Conservation (phyloP, 352 stramenopile genomes). For the Thalassiosira tumida region DNA sequence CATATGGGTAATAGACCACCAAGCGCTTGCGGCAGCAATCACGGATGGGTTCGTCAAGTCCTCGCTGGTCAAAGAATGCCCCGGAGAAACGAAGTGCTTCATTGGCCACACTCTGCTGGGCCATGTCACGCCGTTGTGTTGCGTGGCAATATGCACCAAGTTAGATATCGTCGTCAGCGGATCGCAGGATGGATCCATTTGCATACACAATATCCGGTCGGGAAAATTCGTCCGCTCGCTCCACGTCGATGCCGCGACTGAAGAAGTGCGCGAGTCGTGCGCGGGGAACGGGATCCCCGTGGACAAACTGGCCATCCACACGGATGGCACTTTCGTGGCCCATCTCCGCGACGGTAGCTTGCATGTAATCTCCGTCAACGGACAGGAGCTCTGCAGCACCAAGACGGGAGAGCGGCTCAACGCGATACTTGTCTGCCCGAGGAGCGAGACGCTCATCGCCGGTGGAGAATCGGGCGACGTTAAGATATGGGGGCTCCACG, state of each 20-base stretch:
- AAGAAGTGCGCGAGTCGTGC: slow-evolving; percentile 77
- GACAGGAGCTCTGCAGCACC: slow-evolving; percentile 73
- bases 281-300: slow-evolving; percentile 69
- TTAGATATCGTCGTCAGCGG: slow-evolving; percentile 91
- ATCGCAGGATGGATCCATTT: slow-evolving; percentile 89
- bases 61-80: slow-evolving; percentile 69
- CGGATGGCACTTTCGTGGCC: slow-evolving; percentile 86
- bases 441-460: slow-evolving; percentile 88
- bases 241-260: slow-evolving; percentile 77
- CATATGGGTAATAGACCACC: slow-evolving; percentile 89
- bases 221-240: slow-evolving; percentile 90
- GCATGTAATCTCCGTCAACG: slow-evolving; percentile 89
- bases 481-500: slow-evolving; percentile 84
- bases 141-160: slow-evolving; percentile 86
- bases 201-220: slow-evolving; percentile 90
- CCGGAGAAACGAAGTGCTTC: slow-evolving; percentile 81
- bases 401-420: slow-evolving; percentile 87
- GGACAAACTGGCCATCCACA: slow-evolving; percentile 82
- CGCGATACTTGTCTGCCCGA: slow-evolving; percentile 87
- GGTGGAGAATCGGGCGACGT: slow-evolving; percentile 85
- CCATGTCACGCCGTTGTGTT: slow-evolving; percentile 87
- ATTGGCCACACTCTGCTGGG: slow-evolving; percentile 84
- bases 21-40: slow-evolving; percentile 86
- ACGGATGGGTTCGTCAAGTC: slow-evolving; percentile 89
- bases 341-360: slow-evolving; percentile 86